Evolutionary conservation across 1,284 basidiomycete species (phyloP).

Genomic region (Heliocybe sulcata): DNA sequence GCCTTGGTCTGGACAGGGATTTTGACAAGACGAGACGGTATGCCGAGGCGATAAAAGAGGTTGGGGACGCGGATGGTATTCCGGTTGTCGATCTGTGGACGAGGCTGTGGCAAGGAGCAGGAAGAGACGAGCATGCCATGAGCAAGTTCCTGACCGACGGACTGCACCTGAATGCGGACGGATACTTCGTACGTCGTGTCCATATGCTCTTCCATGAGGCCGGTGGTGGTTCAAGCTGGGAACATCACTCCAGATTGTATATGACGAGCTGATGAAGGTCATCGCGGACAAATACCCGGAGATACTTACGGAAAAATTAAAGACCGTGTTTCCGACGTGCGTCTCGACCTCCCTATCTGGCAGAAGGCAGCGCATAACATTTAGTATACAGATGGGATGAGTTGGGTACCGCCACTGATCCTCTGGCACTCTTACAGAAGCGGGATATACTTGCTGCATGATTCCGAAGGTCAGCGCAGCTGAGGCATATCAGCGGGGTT

Average conservation of each 20-base stretch:
- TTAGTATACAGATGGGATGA: neutral
- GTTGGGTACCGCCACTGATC: neutral
- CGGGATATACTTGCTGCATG: neutral
- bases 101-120: slow-evolving; percentile 58
- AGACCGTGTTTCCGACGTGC: neutral
- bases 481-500: too few relatives aligned
- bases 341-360: neutral
- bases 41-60: slow-evolving; percentile 59
- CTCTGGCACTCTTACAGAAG: neutral
- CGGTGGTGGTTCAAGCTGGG: neutral
- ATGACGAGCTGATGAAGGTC: slow-evolving; percentile 49
- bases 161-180: slow-evolving; percentile 66
- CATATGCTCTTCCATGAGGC: neutral
- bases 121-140: slow-evolving; percentile 43
- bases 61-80: slow-evolving; percentile 47
- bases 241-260: slow-evolving; percentile 48
- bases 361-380: neutral
- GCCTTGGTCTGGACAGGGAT: slow-evolving; percentile 21
- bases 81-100: slow-evolving; percentile 69
- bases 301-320: slow-evolving; percentile 54
- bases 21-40: slow-evolving; percentile 60
- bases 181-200: slow-evolving; percentile 52
- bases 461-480: too few relatives aligned
- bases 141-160: slow-evolving; percentile 59
- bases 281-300: slow-evolving; percentile 59